These are phyloP conservation scores for Colletotrichum magnum DNA, from an alignment of 2,329 filamentous ascomycete species.

Conservation along the genomic window DNA sequence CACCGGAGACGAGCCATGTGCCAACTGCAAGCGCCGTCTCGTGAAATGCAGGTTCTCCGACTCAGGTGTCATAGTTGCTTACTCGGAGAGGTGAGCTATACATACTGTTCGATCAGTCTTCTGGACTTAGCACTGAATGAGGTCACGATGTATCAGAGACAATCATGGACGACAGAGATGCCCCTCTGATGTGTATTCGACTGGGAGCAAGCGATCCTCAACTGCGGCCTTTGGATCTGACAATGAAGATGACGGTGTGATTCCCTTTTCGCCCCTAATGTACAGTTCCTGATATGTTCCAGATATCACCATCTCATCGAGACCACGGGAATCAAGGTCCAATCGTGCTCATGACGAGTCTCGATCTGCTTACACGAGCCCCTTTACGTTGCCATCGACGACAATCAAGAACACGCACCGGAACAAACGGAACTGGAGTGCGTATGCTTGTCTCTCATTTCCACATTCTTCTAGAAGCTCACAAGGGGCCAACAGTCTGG, in stretches of 20 bases:
- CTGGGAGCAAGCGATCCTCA: conserved; percentile 6
- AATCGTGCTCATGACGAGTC: not conserved
- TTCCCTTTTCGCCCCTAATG: not conserved
- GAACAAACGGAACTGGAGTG: conserved; percentile 54
- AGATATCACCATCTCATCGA: conserved; percentile 43
- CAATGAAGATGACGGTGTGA: conserved; percentile 1
- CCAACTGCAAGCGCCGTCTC: conserved; percentile 49
- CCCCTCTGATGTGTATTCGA: not conserved
- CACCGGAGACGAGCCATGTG: conserved; percentile 51
- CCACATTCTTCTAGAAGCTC: not conserved
- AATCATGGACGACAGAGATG: not conserved
- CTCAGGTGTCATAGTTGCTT: conserved; percentile 47
- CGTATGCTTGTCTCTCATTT: conserved; percentile 30
- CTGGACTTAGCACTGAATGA: not conserved
- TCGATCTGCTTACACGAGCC: conserved; percentile 46
- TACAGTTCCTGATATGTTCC: not conserved
- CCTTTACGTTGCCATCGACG: conserved; percentile 48
- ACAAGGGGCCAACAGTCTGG: conserved; percentile 43
- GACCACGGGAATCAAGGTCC: not conserved
- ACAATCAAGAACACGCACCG: conserved; percentile 48
- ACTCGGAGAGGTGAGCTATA: conserved; percentile 31
- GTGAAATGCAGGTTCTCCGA: conserved; percentile 51
- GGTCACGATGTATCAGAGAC: not conserved
- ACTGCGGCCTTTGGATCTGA: conserved; percentile 4
- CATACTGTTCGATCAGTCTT: not conserved